Conservation (phyloP, 1,284 basidiomycete genomes). For the Puccinia hordei region DNA sequence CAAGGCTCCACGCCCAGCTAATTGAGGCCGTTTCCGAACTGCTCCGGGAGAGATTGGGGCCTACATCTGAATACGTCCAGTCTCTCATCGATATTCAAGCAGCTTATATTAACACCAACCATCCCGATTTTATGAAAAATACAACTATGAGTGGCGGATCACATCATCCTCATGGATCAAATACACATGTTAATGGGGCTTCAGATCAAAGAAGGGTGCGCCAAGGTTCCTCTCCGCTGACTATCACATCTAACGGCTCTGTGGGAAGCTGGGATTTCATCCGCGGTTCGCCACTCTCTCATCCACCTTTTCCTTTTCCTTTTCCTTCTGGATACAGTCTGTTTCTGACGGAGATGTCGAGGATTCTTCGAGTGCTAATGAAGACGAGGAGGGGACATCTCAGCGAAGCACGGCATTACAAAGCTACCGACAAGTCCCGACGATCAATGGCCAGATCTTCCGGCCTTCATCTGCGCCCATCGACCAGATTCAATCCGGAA, state of each 20-base stretch:
- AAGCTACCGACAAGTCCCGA: slow-evolving; percentile 26
- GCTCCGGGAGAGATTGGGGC: slow-evolving; percentile 88
- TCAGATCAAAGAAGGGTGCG: slow-evolving; percentile 50
- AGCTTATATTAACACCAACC: slow-evolving; percentile 98
- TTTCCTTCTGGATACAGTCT: slow-evolving; percentile 34
- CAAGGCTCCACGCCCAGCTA: slow-evolving; percentile 84
- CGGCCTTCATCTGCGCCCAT: slow-evolving; percentile 48
- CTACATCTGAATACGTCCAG: slow-evolving; percentile 93
- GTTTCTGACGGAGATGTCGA: slow-evolving; percentile 49
- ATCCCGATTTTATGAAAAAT: slow-evolving; percentile 81
- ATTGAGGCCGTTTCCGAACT: slow-evolving; percentile 98
- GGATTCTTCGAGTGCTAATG: slow-evolving; percentile 46
- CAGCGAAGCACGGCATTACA: slow-evolving; percentile 19
- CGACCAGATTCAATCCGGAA: slow-evolving; percentile 18
- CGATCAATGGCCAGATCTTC: slow-evolving; percentile 20
- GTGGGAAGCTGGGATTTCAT: slow-evolving; percentile 44
- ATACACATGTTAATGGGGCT: slow-evolving; percentile 31
- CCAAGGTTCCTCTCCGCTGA: slow-evolving; percentile 41
- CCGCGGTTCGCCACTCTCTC: slow-evolving; percentile 43
- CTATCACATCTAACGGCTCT: slow-evolving; percentile 40
- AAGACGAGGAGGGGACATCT: slow-evolving; percentile 41
- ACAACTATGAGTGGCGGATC: slow-evolving; percentile 64
- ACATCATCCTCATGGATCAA: slow-evolving; percentile 58
- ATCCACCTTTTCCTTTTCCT: slow-evolving; percentile 13
- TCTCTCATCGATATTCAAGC: slow-evolving; percentile 96